Percentiles rank a stretch among this genome's conserved stretches.
phyloP scores from a whole-genome alignment of 75 land plant species.

The Ceratopteris richardii region DNA sequence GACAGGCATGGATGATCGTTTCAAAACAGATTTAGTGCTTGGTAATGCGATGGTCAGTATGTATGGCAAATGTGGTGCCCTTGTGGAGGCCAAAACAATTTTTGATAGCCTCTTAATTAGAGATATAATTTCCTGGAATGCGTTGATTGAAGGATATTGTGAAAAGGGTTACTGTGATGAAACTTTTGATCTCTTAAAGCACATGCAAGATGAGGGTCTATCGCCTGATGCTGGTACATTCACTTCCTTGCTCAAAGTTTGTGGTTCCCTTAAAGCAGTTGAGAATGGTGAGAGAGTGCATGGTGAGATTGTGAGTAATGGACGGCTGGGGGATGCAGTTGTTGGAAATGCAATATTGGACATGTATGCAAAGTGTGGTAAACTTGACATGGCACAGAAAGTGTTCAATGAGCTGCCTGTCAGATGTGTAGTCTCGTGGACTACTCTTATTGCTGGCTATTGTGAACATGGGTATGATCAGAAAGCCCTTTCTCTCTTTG shows the following conservation, averaged over 20 bases:
- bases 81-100: conserved; percentile 9
- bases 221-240: conserved; percentile 34
- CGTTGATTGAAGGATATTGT: conserved; percentile 32
- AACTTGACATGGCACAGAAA: conserved; percentile 21
- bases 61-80: conserved; percentile 23
- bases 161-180: conserved; percentile 17
- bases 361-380: conserved; percentile 27
- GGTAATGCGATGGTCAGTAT: conserved; percentile 37
- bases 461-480: conserved; percentile 25
- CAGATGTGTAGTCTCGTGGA: conserved; percentile 28
- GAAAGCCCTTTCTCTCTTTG: conserved; percentile 18
- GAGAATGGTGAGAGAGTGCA: conserved; percentile 20
- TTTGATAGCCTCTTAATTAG: conserved; percentile 23
- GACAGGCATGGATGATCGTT: too few species aligned
- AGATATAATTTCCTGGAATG: conserved; percentile 41
- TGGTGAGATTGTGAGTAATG: conserved; percentile 19
- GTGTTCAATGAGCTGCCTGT: conserved; percentile 9
- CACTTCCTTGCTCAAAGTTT: conserved; percentile 26
- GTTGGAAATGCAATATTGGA: conserved; percentile 37
- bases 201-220: conserved; percentile 28
- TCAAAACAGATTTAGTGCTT: conserved; percentile 9
- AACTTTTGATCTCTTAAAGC: conserved; percentile 17
- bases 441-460: conserved; percentile 26
- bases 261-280: conserved; percentile 30
- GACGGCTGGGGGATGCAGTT: conserved; percentile 12